Conservation (phyloP, 495 filamentous ascomycete species). For the Lasiosphaeris hirsuta region DNA sequence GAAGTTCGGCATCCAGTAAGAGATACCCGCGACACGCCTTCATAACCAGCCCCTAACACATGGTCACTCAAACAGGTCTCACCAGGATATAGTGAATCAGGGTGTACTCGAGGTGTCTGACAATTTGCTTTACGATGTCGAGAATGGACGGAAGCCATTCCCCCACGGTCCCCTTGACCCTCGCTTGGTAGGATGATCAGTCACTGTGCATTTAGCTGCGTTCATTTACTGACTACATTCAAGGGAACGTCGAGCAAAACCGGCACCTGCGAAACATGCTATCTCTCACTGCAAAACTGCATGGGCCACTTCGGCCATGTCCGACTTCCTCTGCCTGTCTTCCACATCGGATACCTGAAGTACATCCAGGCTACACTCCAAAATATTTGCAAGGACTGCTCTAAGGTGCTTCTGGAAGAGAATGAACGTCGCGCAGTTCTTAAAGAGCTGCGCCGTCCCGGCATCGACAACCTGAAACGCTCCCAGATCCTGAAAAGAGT, state of each 20-base stretch:
- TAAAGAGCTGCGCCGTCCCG: conserved; percentile 72
- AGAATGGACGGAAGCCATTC: conserved; percentile 64
- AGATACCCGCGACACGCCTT: not conserved
- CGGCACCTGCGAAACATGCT: conserved; percentile 75
- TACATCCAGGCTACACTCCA: conserved; percentile 85
- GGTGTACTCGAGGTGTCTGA: conserved; percentile 89
- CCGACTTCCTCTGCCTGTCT: conserved; percentile 80
- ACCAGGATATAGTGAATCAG: conserved; percentile 90
- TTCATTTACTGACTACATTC: conserved; percentile 40
- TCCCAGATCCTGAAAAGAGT: conserved; percentile 79
- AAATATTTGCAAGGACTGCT: conserved; percentile 88
- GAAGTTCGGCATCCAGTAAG: conserved; percentile 88
- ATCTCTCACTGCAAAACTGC: conserved; percentile 69
- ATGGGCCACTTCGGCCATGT: conserved; percentile 96
- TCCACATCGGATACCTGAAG: conserved; percentile 94
- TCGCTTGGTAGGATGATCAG: conserved; percentile 31
- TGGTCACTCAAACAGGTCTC: conserved; percentile 55
- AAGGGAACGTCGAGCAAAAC: conserved; percentile 77
- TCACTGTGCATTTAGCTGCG: not conserved
- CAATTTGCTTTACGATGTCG: conserved; percentile 83
- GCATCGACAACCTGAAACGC: conserved; percentile 80
- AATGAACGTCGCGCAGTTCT: conserved; percentile 67
- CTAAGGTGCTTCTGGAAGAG: conserved; percentile 74
- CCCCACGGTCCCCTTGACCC: conserved; percentile 81
- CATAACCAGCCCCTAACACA: conserved; percentile 13